phyloP scores from a whole-genome alignment of 2,329 filamentous ascomycete genomes.

The Albifimbria verrucaria region DNA sequence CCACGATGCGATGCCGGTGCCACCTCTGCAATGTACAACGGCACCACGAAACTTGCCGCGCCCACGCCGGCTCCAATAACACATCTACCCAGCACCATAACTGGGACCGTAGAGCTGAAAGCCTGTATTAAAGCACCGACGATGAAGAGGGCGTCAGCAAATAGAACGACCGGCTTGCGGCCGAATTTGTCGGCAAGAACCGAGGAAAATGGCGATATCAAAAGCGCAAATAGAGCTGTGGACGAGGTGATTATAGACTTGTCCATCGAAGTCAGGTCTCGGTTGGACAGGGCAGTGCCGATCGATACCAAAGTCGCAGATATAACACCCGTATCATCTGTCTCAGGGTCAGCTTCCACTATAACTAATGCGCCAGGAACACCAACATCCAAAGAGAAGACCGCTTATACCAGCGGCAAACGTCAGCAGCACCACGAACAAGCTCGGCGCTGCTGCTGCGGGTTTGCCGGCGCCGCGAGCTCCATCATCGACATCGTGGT shows the following conservation, averaged over 20 bases:
- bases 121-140: conserved; percentile 66
- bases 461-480: conserved; percentile 22
- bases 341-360: neutral
- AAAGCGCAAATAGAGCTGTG: conserved; percentile 63
- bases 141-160: conserved; percentile 66
- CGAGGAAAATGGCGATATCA: conserved; percentile 62
- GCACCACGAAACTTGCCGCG: conserved; percentile 76
- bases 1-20: conserved; percentile 75
- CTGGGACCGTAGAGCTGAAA: conserved; percentile 49
- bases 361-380: conserved; percentile 4
- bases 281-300: conserved; percentile 53
- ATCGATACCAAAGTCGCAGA: conserved; percentile 66
- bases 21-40: conserved; percentile 85
- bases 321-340: conserved; percentile 67
- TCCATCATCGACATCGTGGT: conserved; percentile 24
- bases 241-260: conserved; percentile 70
- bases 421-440: conserved; percentile 60
- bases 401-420: conserved; percentile 65
- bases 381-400: conserved; percentile 63
- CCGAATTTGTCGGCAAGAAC: conserved; percentile 61
- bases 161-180: conserved; percentile 59
- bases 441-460: conserved; percentile 30
- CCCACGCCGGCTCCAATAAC: conserved; percentile 73
- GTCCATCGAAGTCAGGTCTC: conserved; percentile 57
- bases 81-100: conserved; percentile 66